A percentile compares a stretch with the other conserved stretches of the same genome.
These are phyloP conservation scores for Podospora fimiseda DNA, from an alignment of 495 filamentous ascomycete species.

Conservation along the genomic window DNA sequence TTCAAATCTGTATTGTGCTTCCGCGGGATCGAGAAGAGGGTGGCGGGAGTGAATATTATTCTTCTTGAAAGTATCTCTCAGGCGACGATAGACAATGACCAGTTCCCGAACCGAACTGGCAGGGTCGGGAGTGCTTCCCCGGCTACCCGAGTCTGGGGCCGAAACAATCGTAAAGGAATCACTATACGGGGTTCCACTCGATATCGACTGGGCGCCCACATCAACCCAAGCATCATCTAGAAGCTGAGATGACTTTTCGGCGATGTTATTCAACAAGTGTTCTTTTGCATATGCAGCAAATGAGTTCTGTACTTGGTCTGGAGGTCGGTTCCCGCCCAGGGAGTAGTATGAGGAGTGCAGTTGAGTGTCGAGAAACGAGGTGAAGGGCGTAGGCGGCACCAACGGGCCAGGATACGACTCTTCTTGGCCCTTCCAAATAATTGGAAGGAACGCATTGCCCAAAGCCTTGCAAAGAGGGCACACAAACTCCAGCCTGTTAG, in stretches of 20 bases:
- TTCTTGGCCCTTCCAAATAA: slow-evolving; percentile 90
- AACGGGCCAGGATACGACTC: slow-evolving; percentile 68
- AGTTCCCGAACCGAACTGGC: slow-evolving; percentile 59
- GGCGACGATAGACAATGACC: slow-evolving; percentile 68
- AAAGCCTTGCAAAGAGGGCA: slow-evolving; percentile 98
- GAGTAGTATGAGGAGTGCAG: slow-evolving; percentile 31
- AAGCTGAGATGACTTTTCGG: slow-evolving; percentile 28
- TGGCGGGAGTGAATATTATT: slow-evolving; percentile 56
- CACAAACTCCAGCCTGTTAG: slow-evolving; percentile 76
- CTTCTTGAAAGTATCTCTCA: slow-evolving; percentile 67
- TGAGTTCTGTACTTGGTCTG: slow-evolving; percentile 46
- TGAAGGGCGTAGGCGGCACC: slow-evolving; percentile 51
- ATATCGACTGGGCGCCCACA: slow-evolving; percentile 20
- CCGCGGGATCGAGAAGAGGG: slow-evolving; percentile 16
- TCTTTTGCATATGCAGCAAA: slow-evolving; percentile 63
- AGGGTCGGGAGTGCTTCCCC: slow-evolving; percentile 23
- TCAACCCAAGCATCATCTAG: slow-evolving; percentile 31
- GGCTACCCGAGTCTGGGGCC: slow-evolving; percentile 13
- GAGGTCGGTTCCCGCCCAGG: slow-evolving; percentile 33
- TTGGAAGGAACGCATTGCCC: slow-evolving; percentile 90
- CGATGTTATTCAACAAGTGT: slow-evolving; percentile 53
- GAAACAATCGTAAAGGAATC: slow-evolving; percentile 24
- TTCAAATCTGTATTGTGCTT: background rate
- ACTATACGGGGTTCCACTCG: slow-evolving; percentile 26
- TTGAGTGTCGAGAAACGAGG: slow-evolving; percentile 52